phyloP scores from a whole-genome alignment of 2,329 filamentous ascomycete genomes.

The Talaromyces verruculosus region DNA sequence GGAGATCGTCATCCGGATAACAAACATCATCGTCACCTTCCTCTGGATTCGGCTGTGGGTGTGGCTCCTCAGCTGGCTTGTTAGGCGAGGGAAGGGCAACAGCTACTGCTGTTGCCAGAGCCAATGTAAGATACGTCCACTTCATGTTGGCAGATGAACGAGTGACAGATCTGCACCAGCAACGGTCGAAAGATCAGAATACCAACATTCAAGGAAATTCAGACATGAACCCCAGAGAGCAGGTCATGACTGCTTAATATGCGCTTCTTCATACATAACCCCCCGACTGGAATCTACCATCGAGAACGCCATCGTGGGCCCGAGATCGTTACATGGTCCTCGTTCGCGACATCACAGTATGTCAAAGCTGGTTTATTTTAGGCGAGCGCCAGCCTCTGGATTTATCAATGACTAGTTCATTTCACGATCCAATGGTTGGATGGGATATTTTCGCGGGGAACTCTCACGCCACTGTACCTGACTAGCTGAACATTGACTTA shows the following conservation, averaged over 20 bases:
- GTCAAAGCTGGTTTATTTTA: background rate
- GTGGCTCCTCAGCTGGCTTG: background rate
- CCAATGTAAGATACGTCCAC: background rate
- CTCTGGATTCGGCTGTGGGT: background rate
- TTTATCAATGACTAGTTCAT: background rate
- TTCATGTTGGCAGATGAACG: conserved; percentile 4
- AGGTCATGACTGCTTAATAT: background rate
- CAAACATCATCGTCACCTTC: background rate
- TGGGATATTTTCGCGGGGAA: background rate
- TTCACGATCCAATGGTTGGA: background rate
- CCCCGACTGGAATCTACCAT: background rate
- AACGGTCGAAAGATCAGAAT: conserved; percentile 3
- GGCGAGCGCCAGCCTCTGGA: background rate
- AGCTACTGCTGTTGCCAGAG: background rate
- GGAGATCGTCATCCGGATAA: background rate
- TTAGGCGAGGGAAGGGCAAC: background rate
- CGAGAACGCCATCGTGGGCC: background rate
- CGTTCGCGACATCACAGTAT: background rate
- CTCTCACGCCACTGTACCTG: background rate
- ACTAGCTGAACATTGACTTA: background rate
- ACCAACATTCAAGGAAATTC: background rate
- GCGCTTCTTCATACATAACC: background rate
- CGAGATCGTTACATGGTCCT: background rate
- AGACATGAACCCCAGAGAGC: background rate
- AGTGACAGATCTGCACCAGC: background rate